Percentiles rank a stretch among this genome's conserved stretches.
phyloP scores from a whole-genome alignment of 306 rosid species.

The Ormosia emarginata region DNA sequence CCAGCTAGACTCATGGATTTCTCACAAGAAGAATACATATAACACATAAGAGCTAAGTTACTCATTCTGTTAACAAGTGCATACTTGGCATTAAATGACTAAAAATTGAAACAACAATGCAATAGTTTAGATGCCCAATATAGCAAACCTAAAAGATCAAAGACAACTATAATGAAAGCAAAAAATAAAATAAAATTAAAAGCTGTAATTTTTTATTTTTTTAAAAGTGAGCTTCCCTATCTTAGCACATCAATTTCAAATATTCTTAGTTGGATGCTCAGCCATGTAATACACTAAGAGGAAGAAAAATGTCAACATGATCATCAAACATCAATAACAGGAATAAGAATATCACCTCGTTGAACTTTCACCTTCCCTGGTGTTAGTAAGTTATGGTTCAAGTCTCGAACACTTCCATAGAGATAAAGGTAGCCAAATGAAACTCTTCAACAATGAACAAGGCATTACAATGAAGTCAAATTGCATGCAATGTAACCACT shows the following conservation, averaged over 20 bases:
- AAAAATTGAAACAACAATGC: not conserved
- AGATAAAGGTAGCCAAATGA: conserved; percentile 26
- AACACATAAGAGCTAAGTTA: not conserved
- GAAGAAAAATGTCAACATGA: not conserved
- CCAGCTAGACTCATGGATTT: not conserved
- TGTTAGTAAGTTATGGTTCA: conserved; percentile 16
- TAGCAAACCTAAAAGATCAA: not conserved
- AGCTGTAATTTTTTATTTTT: not conserved
- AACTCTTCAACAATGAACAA: conserved; percentile 34
- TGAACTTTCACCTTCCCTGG: conserved; percentile 10
- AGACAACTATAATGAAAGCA: not conserved
- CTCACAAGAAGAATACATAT: not conserved
- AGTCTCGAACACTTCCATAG: conserved; percentile 7
- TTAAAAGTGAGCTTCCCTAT: not conserved
- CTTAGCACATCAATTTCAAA: not conserved
- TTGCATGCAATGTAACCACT: not conserved
- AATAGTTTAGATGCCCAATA: not conserved
- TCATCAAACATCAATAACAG: not conserved
- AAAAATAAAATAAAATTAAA: not conserved
- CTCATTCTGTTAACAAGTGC: not conserved
- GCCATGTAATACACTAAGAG: not conserved
- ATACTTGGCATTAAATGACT: not conserved
- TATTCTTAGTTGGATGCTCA: not conserved
- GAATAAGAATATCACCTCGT: conserved; percentile 13
- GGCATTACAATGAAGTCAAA: conserved; percentile 36